Conservation (phyloP, 352 stramenopile species). For the Thalassiosira ordinaria region DNA sequence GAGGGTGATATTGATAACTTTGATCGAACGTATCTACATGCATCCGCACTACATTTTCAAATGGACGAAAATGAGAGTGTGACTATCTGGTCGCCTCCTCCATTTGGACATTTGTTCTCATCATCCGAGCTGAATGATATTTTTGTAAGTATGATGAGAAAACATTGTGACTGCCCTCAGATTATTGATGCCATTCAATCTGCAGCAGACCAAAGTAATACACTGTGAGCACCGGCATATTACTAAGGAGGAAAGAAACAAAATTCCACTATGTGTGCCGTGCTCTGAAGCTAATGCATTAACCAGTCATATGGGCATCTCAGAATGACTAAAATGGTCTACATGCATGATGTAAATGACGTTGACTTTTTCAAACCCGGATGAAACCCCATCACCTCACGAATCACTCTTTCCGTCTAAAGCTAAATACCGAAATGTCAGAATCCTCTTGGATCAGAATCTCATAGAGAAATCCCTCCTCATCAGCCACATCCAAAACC, state of each 20-base stretch:
- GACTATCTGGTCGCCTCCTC: conserved; percentile 65
- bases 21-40: conserved; percentile 75
- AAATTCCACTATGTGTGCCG: no score
- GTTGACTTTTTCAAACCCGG: no score
- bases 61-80: conserved; percentile 48
- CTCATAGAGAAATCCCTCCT: conserved; percentile 36
- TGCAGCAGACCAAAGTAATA: no score
- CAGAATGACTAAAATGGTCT: no score
- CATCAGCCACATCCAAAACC: conserved; percentile 43
- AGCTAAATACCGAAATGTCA: conserved; percentile 26
- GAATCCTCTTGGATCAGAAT: conserved; percentile 14
- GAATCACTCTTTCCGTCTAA: conserved; percentile 9
- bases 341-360: no score
- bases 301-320: no score
- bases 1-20: not conserved
- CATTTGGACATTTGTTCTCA: conserved; percentile 55
- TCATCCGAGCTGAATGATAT: conserved; percentile 20
- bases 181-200: conserved; percentile 51
- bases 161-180: conserved; percentile 63
- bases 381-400: no score
- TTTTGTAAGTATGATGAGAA: conserved; percentile 64
- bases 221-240: no score
- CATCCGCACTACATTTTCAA: conserved; percentile 68
- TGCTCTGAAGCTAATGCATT: no score
- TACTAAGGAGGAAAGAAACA: no score